Percentiles rank a stretch among this genome's conserved stretches.
These are phyloP conservation scores for Albophoma yamanashiensis DNA, from an alignment of 2,329 filamentous ascomycete genomes.

Conservation along the genomic window DNA sequence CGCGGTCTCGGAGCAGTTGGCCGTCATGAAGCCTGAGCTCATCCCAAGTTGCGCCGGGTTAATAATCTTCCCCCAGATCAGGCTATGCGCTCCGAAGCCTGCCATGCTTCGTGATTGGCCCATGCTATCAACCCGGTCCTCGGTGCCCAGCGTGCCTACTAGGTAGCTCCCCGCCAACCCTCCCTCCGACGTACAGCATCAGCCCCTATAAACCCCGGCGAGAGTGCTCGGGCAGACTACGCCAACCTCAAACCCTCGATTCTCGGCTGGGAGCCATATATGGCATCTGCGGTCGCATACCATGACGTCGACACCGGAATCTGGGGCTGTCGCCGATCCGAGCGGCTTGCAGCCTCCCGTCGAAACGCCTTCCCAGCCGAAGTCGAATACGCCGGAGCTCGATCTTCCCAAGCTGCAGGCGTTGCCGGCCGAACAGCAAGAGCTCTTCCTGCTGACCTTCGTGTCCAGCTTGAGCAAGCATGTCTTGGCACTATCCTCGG, in stretches of 20 bases:
- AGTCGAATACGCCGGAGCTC: conserved; percentile 60
- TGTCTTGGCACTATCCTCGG: conserved; percentile 60
- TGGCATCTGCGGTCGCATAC: conserved; percentile 8
- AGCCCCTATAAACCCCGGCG: neutral
- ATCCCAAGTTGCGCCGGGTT: conserved; percentile 14
- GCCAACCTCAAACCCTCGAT: neutral
- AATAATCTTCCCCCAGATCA: conserved; percentile 15
- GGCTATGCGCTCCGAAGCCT: neutral
- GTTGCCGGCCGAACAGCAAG: conserved; percentile 88
- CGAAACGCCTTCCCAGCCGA: conserved; percentile 24
- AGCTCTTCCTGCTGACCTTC: conserved; percentile 85
- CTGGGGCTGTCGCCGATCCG: conserved; percentile 18
- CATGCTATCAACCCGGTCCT: neutral
- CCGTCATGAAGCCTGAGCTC: neutral
- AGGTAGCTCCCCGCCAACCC: neutral
- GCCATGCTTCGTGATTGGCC: conserved; percentile 1
- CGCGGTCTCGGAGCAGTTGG: neutral
- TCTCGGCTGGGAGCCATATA: conserved; percentile 7
- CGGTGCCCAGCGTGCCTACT: neutral
- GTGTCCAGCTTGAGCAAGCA: conserved; percentile 74
- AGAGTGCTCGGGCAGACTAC: neutral
- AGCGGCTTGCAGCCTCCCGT: conserved; percentile 13
- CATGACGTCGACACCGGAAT: conserved; percentile 27
- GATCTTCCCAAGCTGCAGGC: conserved; percentile 83
- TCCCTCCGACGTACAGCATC: neutral